Conservation (phyloP, 345 rosid species). For the Turnera subulata region DNA sequence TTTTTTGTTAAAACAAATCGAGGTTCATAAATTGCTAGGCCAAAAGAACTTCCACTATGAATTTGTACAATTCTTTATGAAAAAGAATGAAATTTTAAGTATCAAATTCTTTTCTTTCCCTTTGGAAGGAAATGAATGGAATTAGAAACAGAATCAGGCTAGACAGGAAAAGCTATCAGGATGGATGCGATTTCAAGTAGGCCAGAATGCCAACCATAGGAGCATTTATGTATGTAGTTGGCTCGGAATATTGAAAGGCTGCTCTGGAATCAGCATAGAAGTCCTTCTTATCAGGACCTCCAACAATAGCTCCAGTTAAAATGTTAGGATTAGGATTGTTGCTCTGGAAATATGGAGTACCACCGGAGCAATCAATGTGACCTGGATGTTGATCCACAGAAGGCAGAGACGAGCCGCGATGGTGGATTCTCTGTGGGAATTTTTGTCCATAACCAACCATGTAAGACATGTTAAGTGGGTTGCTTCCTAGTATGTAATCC, state of each 20-base stretch:
- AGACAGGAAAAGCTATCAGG: not conserved
- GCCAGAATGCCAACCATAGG: constrained; percentile 65
- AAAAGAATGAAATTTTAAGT: too few relatives aligned
- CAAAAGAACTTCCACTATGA: too few relatives aligned
- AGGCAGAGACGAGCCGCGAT: constrained; percentile 20
- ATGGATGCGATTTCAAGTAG: constrained; percentile 36
- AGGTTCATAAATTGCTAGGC: too few relatives aligned
- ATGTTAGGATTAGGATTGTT: constrained; percentile 15
- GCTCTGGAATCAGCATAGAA: constrained; percentile 37
- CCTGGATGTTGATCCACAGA: constrained; percentile 1
- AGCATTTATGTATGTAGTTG: constrained; percentile 59
- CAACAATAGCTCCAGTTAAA: constrained; percentile 23
- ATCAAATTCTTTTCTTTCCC: not conserved
- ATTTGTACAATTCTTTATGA: too few relatives aligned
- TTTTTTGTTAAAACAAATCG: too few relatives aligned
- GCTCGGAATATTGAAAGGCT: constrained; percentile 48
- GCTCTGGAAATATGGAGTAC: constrained; percentile 13
- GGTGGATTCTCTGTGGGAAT: constrained; percentile 22
- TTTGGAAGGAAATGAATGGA: not conserved
- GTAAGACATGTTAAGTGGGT: constrained; percentile 23
- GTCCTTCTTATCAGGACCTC: constrained; percentile 15
- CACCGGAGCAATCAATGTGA: constrained; percentile 9
- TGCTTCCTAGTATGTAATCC: constrained; percentile 23
- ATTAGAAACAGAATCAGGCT: not conserved
- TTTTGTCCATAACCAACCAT: constrained; percentile 23